phyloP scores from a whole-genome alignment of 768 basidiomycete species.

The Podaxis sp. region DNA sequence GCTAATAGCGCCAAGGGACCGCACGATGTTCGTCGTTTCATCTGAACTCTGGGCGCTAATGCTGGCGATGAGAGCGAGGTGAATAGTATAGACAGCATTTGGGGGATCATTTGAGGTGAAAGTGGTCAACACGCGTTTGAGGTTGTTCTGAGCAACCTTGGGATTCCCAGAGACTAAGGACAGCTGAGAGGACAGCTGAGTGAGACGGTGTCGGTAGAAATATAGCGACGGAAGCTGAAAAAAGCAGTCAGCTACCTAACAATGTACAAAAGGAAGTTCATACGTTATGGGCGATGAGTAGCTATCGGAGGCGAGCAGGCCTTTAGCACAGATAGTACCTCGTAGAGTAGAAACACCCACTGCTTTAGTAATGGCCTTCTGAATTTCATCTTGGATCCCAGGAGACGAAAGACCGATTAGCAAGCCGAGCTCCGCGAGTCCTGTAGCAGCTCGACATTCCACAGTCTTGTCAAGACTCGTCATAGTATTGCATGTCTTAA shows the following conservation, averaged over 20 bases:
- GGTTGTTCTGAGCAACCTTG: conserved; percentile 58
- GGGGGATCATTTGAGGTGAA: conserved; percentile 49
- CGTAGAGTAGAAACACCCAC: conserved; percentile 37
- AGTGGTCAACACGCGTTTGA: conserved; percentile 50
- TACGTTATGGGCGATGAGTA: conserved; percentile 61
- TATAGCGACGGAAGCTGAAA: conserved; percentile 63
- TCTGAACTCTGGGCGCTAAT: conserved; percentile 19
- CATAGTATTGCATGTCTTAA: conserved; percentile 53
- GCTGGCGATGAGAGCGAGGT: conserved; percentile 53
- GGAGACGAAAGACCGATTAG: conserved; percentile 46
- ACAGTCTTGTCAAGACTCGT: conserved; percentile 51
- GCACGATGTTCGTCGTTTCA: conserved; percentile 18
- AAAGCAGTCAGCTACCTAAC: not conserved
- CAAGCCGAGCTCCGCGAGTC: conserved; percentile 68
- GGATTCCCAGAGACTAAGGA: conserved; percentile 47
- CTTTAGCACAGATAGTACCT: conserved; percentile 3
- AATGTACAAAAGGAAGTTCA: conserved; percentile 11
- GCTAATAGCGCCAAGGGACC: conserved; percentile 31
- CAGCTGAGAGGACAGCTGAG: conserved; percentile 61
- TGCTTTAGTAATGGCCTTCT: conserved; percentile 67
- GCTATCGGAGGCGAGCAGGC: conserved; percentile 26
- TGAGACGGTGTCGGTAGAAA: conserved; percentile 56
- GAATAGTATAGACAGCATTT: conserved; percentile 49
- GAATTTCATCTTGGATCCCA: conserved; percentile 60
- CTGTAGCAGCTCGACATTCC: conserved; percentile 72